Percentiles rank a stretch among this genome's conserved stretches.
These are phyloP conservation scores for Nothophoma quercina DNA, from an alignment of 2,329 filamentous ascomycete genomes.

Conservation along the genomic window DNA sequence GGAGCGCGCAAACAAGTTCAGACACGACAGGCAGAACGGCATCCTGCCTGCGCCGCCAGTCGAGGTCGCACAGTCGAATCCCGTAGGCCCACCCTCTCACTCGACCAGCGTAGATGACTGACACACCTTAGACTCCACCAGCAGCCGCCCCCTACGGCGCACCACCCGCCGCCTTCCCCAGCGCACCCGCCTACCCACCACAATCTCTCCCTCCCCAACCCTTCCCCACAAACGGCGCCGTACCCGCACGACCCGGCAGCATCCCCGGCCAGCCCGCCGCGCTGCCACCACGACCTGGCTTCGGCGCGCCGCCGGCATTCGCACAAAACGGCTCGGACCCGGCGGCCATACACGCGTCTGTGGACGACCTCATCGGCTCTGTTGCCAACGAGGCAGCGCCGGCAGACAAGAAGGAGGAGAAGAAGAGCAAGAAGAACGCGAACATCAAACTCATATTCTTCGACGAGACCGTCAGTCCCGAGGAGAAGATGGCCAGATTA, in stretches of 20 bases:
- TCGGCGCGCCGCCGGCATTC: constrained; percentile 29
- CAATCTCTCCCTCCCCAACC: constrained; percentile 33
- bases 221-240: constrained; percentile 32
- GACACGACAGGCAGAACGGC: constrained; percentile 52
- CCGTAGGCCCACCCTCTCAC: constrained; percentile 13
- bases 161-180: constrained; percentile 30
- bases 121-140: constrained; percentile 30
- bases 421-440: constrained; percentile 71
- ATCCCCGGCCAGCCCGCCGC: constrained; percentile 36
- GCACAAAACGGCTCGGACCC: constrained; percentile 24
- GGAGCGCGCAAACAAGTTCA: constrained; percentile 70
- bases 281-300: constrained; percentile 51
- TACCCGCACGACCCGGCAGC: constrained; percentile 41
- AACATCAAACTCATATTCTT: constrained; percentile 76
- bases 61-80: constrained; percentile 45
- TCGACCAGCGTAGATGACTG: constrained; percentile 6
- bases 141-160: constrained; percentile 29
- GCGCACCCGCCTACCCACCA: constrained; percentile 21
- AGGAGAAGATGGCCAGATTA: constrained; percentile 86
- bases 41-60: constrained; percentile 39
- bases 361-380: constrained; percentile 58
- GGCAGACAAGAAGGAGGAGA: constrained; percentile 45
- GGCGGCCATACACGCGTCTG: constrained; percentile 48
- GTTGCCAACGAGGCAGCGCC: constrained; percentile 53
- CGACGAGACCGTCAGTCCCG: constrained; percentile 80